These are phyloP conservation scores for Ophiostoma montium DNA, from an alignment of 2,329 filamentous ascomycete species.

Conservation along the genomic window DNA sequence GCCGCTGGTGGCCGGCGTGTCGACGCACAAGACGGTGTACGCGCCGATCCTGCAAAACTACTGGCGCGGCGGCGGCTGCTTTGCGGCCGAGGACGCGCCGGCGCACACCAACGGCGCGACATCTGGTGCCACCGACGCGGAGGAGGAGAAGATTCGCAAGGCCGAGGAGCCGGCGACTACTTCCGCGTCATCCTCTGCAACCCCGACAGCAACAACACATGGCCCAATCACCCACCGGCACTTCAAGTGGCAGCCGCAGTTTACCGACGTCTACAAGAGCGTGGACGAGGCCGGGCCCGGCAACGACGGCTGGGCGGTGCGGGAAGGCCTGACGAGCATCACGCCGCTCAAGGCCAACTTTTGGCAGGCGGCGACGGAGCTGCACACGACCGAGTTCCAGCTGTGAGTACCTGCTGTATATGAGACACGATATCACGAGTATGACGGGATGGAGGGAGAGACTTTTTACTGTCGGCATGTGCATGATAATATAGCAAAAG, in stretches of 20 bases:
- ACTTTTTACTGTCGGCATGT: too few species aligned
- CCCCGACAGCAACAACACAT: not conserved
- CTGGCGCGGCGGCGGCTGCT: conserved; percentile 76
- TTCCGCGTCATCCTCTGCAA: not conserved
- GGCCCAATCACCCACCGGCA: conserved; percentile 47
- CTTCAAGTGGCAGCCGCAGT: conserved; percentile 88
- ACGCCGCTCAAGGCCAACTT: conserved; percentile 90
- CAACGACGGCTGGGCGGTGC: conserved; percentile 87
- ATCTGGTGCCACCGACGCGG: conserved; percentile 41
- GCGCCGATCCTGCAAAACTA: conserved; percentile 82
- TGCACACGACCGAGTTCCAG: conserved; percentile 58
- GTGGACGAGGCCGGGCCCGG: conserved; percentile 68
- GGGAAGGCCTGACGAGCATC: conserved; percentile 75
- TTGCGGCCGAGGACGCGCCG: conserved; percentile 61
- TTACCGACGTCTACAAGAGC: conserved; percentile 74
- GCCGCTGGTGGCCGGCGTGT: conserved; percentile 65
- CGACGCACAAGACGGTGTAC: conserved; percentile 59
- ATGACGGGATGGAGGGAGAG: too few species aligned
- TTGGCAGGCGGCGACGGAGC: conserved; percentile 53
- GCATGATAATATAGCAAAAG: not conserved
- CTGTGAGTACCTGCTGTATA: conserved; percentile 48
- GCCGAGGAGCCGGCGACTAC: not conserved
- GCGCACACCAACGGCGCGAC: conserved; percentile 10
- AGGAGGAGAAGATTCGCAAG: conserved; percentile 53
- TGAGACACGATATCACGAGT: not conserved